A percentile compares a stretch with the other conserved stretches of the same genome.
phyloP scores from a whole-genome alignment of 495 filamentous ascomycete species.

The Apiosordaria backusii region DNA sequence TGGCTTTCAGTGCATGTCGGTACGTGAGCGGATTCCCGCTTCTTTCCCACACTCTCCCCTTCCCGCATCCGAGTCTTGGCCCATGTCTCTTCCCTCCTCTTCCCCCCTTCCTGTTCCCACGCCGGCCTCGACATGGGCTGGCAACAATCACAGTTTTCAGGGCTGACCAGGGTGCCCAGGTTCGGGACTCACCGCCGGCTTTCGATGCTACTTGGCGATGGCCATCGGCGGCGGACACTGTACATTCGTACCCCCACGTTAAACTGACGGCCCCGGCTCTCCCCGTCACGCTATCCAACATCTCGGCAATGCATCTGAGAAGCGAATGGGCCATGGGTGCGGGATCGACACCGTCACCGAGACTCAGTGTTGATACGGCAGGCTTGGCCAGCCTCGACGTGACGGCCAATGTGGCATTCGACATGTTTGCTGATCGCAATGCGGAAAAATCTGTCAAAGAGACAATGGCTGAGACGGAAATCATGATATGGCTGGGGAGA shows the following conservation, averaged over 20 bases:
- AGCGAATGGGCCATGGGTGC: conserved; percentile 32
- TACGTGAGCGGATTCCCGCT: conserved; percentile 18
- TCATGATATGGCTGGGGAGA: conserved; percentile 33
- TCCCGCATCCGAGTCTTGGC: conserved; percentile 9
- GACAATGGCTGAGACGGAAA: conserved; percentile 29
- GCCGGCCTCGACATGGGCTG: neutral
- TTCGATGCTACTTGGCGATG: conserved; percentile 34
- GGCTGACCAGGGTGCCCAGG: conserved; percentile 19
- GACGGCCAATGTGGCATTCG: conserved; percentile 32
- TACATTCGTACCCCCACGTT: conserved; percentile 36
- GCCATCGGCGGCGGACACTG: conserved; percentile 19
- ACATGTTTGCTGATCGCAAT: conserved; percentile 31
- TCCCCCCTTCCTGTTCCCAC: neutral
- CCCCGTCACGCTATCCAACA: conserved; percentile 29
- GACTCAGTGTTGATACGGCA: conserved; percentile 15
- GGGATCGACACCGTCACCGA: conserved; percentile 23
- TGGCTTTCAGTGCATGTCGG: conserved; percentile 31
- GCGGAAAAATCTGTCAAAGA: conserved; percentile 17
- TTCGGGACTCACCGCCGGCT: conserved; percentile 29
- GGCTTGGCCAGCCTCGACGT: conserved; percentile 20
- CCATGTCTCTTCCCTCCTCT: neutral
- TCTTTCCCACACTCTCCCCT: neutral
- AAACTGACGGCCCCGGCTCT: conserved; percentile 25
- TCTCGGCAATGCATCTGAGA: conserved; percentile 27
- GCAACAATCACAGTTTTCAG: neutral